Percentiles rank a stretch among this genome's conserved stretches.
Conservation (phyloP, 1,139 yeast genomes). For the Lodderomyces margitis region DNA sequence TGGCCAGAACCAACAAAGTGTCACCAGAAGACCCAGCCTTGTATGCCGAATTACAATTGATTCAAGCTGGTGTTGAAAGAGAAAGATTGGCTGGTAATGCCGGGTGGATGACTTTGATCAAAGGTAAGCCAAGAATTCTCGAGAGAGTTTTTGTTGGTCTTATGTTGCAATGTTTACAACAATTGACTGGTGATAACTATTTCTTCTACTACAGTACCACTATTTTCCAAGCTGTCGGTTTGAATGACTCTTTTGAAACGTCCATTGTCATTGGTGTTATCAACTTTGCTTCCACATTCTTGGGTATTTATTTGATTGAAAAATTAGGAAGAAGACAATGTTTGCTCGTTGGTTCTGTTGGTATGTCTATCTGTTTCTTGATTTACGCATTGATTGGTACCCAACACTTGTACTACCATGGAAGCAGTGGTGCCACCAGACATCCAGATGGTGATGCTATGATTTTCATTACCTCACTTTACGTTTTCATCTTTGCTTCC, state of each 20-base stretch:
- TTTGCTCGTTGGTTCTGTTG: slow-evolving; percentile 46
- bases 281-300: slow-evolving; percentile 72
- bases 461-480: slow-evolving; percentile 77
- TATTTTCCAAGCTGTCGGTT: slow-evolving; percentile 73
- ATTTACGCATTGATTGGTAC: slow-evolving; percentile 63
- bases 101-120: slow-evolving; percentile 63
- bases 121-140: slow-evolving; percentile 66
- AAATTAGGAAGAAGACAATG: slow-evolving; percentile 69
- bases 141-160: slow-evolving; percentile 66
- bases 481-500: slow-evolving; percentile 78
- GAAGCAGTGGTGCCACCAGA: slow-evolving; percentile 33
- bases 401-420: slow-evolving; percentile 57
- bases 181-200: slow-evolving; percentile 77
- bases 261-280: slow-evolving; percentile 77
- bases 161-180: slow-evolving; percentile 67
- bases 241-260: slow-evolving; percentile 76
- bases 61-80: slow-evolving; percentile 61
- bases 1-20: slow-evolving; percentile 65
- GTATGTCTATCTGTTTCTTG: slow-evolving; percentile 58
- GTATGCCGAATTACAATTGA: slow-evolving; percentile 55
- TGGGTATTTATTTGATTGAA: slow-evolving; percentile 66
- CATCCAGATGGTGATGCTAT: slow-evolving; percentile 63
- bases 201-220: slow-evolving; percentile 82
- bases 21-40: slow-evolving; percentile 59
- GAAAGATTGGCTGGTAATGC: slow-evolving; percentile 66